Conservation (phyloP, 352 stramenopile genomes). For the Globisporangium parvum region DNA sequence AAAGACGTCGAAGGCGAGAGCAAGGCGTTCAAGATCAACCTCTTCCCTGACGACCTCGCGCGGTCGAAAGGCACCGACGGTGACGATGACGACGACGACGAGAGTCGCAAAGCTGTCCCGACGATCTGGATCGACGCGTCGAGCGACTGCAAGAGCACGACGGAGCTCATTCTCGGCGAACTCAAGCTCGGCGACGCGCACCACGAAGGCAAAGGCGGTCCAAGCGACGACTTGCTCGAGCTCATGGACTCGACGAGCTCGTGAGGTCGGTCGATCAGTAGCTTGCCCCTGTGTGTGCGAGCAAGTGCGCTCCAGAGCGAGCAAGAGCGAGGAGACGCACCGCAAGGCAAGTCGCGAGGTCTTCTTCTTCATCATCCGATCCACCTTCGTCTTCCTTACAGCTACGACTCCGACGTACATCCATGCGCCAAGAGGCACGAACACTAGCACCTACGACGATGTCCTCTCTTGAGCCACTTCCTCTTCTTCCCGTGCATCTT, state of each 20-base stretch:
- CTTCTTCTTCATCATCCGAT: slow-evolving; percentile 8
- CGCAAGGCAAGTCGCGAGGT: neutral
- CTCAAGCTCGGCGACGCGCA: slow-evolving; percentile 57
- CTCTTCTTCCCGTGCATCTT: neutral
- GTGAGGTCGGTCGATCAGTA: neutral
- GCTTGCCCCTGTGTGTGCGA: neutral
- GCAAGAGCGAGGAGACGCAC: neutral
- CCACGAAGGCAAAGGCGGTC: slow-evolving; percentile 32
- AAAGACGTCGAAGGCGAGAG: slow-evolving; percentile 43
- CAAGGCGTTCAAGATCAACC: slow-evolving; percentile 68
- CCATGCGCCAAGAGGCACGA: too few relatives aligned
- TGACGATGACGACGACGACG: slow-evolving; percentile 42
- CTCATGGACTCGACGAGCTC: slow-evolving; percentile 78
- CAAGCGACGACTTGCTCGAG: slow-evolving; percentile 60
- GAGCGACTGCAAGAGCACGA: slow-evolving; percentile 58
- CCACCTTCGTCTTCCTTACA: too few relatives aligned
- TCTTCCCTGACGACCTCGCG: slow-evolving; percentile 60
- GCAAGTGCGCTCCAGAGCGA: neutral
- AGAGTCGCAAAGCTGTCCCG: slow-evolving; percentile 56
- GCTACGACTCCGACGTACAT: too few relatives aligned
- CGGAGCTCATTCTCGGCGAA: slow-evolving; percentile 45
- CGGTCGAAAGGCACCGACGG: slow-evolving; percentile 24
- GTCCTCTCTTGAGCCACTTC: neutral
- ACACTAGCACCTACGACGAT: too few relatives aligned
- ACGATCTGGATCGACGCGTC: slow-evolving; percentile 80